These are phyloP conservation scores for Forsythia viridissima DNA, from an alignment of 257 asterid genomes.

Conservation along the genomic window DNA sequence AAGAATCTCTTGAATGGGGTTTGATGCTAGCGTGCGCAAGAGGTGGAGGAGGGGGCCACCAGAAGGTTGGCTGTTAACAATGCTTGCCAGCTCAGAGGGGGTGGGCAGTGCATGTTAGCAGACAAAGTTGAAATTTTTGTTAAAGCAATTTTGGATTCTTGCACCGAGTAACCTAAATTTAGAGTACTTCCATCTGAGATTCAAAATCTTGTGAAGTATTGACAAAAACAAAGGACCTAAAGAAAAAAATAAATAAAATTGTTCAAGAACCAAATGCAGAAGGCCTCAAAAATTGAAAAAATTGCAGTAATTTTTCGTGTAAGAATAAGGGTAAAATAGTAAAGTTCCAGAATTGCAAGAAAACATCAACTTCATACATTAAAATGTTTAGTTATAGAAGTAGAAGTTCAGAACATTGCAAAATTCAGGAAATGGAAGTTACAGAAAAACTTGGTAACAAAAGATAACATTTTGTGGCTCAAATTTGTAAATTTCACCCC, in stretches of 20 bases:
- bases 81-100: background rate
- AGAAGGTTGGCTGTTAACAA: background rate
- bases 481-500: background rate
- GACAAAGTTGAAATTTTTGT: constrained; percentile 17
- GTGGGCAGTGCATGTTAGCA: background rate
- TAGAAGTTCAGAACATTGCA: background rate
- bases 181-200: constrained; percentile 15
- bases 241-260: background rate
- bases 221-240: background rate
- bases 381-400: background rate
- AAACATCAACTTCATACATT: too few species aligned
- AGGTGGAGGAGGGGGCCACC: background rate
- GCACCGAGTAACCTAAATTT: constrained; percentile 22
- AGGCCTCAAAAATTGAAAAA: too few species aligned
- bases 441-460: background rate
- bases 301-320: background rate
- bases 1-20: background rate
- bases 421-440: constrained; percentile 4
- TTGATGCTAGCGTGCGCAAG: background rate
- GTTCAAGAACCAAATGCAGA: too few species aligned
- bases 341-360: background rate
- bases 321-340: background rate
- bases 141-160: constrained; percentile 35
- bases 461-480: constrained; percentile 4
- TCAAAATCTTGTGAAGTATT: background rate